These are phyloP conservation scores for Trichosanthes truncata DNA, from an alignment of 306 rosid genomes.

Conservation along the genomic window DNA sequence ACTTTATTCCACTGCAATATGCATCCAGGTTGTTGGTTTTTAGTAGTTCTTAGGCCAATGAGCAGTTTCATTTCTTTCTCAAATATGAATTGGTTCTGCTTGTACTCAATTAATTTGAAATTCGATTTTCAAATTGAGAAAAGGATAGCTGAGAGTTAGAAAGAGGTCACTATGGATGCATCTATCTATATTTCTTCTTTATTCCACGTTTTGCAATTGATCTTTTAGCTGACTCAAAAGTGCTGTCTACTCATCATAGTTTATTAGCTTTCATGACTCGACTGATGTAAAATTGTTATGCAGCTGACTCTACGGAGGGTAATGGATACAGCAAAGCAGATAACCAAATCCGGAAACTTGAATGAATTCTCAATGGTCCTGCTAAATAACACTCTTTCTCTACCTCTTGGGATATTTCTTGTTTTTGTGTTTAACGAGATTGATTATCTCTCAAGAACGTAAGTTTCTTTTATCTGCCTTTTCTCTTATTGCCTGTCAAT, in stretches of 20 bases:
- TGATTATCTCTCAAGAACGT: conserved; percentile 84
- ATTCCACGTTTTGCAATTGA: not conserved
- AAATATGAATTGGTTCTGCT: not conserved
- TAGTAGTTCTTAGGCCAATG: not conserved
- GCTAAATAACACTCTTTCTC: conserved; percentile 84
- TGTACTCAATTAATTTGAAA: not conserved
- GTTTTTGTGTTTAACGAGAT: conserved; percentile 66
- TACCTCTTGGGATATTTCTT: conserved; percentile 84
- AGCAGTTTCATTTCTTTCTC: not conserved
- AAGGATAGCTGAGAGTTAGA: not conserved
- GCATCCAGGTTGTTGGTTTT: not conserved
- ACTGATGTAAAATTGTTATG: conserved; percentile 28
- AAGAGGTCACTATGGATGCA: not conserved
- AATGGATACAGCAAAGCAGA: conserved; percentile 94
- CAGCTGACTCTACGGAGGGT: conserved; percentile 84
- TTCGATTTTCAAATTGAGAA: not conserved
- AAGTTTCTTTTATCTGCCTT: conserved; percentile 25
- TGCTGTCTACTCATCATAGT: not conserved
- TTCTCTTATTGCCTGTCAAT: not conserved
- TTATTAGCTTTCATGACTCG: conserved; percentile 1
- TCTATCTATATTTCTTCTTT: not conserved
- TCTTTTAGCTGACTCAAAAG: not conserved
- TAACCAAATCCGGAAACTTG: conserved; percentile 78
- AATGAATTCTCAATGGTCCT: conserved; percentile 97
- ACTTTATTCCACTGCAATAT: not conserved